These are phyloP conservation scores for Teratosphaeria nubilosa DNA, from an alignment of 2,329 filamentous ascomycete genomes.

Conservation along the genomic window DNA sequence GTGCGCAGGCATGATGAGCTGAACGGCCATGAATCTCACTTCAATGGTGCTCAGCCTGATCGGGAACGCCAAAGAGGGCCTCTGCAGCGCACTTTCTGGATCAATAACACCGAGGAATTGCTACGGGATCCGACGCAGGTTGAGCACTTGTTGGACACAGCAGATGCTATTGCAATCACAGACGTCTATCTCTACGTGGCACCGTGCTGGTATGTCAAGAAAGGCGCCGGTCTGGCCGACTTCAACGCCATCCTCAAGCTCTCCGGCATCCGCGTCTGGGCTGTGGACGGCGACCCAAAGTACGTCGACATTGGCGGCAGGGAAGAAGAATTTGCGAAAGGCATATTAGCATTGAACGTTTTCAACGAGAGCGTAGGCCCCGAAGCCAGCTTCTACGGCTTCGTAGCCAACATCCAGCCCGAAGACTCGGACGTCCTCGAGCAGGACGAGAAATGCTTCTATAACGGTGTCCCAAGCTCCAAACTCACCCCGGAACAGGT, in stretches of 20 bases:
- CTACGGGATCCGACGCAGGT: background rate
- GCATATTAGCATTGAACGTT: conserved; percentile 3
- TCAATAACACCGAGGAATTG: conserved; percentile 4
- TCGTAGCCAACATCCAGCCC: conserved; percentile 6
- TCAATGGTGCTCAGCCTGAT: background rate
- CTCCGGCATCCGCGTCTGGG: conserved; percentile 6
- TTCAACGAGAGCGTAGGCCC: conserved; percentile 5
- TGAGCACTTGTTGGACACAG: background rate
- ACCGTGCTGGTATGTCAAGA: conserved; percentile 2
- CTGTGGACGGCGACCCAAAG: conserved; percentile 5
- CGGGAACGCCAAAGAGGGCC: background rate
- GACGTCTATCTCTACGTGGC: conserved; percentile 8
- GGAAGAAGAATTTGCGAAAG: conserved; percentile 1
- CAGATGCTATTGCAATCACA: background rate
- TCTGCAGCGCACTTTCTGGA: conserved; percentile 2
- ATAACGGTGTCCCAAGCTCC: conserved; percentile 5
- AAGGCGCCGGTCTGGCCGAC: background rate
- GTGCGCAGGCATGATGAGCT: background rate
- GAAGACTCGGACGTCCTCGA: conserved; percentile 1
- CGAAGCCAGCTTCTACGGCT: conserved; percentile 7
- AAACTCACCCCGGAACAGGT: conserved; percentile 1
- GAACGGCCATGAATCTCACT: background rate
- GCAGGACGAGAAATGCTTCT: background rate
- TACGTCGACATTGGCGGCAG: conserved; percentile 3
- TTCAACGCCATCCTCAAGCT: conserved; percentile 1